These are phyloP conservation scores for Pichia norvegensis DNA, from an alignment of 1,139 yeast genomes.

Conservation along the genomic window DNA sequence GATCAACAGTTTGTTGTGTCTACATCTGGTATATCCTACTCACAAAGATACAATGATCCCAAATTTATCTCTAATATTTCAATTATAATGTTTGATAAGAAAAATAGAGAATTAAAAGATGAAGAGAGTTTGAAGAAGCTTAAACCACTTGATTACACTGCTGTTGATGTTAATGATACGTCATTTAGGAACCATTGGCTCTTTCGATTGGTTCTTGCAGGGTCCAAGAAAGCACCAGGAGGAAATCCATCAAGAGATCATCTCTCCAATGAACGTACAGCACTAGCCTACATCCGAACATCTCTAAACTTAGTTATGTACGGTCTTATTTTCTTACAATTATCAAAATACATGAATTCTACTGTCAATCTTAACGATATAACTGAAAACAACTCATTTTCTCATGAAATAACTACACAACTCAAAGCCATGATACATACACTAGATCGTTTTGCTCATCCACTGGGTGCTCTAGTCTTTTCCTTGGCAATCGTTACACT, in stretches of 20 bases:
- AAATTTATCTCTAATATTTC: not conserved
- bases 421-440: not conserved
- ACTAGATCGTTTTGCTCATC: not conserved
- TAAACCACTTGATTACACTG: not conserved
- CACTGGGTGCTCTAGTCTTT: slow-evolving; percentile 4
- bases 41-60: too few relatives aligned
- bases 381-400: not conserved
- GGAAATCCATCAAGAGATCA: slow-evolving; percentile 24
- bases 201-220: not conserved
- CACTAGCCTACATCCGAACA: slow-evolving; percentile 70
- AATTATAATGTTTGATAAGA: not conserved
- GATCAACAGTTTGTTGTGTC: too few relatives aligned
- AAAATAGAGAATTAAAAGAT: not conserved
- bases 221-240: slow-evolving; percentile 1
- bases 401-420: not conserved
- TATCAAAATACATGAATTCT: slow-evolving; percentile 32
- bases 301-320: slow-evolving; percentile 42
- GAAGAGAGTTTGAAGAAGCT: not conserved
- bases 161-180: not conserved
- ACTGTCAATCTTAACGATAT: not conserved
- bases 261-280: slow-evolving; percentile 72
- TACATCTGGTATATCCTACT: too few relatives aligned
- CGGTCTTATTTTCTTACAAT: slow-evolving; percentile 45
- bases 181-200: not conserved
- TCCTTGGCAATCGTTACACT: not conserved